phyloP scores from a whole-genome alignment of 2,329 filamentous ascomycete species.

The Alternaria burnsii region DNA sequence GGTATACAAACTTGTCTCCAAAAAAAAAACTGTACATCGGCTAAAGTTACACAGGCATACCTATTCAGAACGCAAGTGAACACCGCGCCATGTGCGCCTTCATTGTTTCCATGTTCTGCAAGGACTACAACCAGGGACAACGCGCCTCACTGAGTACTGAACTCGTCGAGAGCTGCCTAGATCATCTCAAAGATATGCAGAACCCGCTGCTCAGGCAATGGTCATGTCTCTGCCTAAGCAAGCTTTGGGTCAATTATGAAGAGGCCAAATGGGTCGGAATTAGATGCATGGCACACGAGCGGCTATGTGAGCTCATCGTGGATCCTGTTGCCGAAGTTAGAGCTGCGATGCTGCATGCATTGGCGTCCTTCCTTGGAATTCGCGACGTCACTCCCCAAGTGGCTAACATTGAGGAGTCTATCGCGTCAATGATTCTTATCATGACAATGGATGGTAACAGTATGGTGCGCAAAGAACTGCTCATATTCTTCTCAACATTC shows the following conservation, averaged over 20 bases:
- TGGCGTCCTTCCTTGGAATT: constrained; percentile 94
- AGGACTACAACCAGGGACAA: constrained; percentile 90
- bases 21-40: not conserved
- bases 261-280: constrained; percentile 98
- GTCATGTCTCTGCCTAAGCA: constrained; percentile 94
- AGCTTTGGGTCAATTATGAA: constrained; percentile 88
- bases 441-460: constrained; percentile 95
- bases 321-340: constrained; percentile 93
- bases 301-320: constrained; percentile 80
- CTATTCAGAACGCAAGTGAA: constrained; percentile 87
- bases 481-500: constrained; percentile 94
- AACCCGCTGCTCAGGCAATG: constrained; percentile 92
- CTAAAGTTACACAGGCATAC: constrained; percentile 63
- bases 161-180: constrained; percentile 86
- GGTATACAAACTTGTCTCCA: constrained; percentile 38
- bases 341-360: constrained; percentile 89
- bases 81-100: constrained; percentile 99
- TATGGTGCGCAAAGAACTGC: constrained; percentile 89
- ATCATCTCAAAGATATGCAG: constrained; percentile 83
- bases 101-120: constrained; percentile 96
- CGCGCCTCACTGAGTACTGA: constrained; percentile 90
- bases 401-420: constrained; percentile 86
- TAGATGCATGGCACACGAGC: constrained; percentile 81
- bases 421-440: constrained; percentile 86
- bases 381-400: constrained; percentile 92